Conservation (phyloP, 2,329 filamentous ascomycete genomes). For the Colletotrichum sp. region DNA sequence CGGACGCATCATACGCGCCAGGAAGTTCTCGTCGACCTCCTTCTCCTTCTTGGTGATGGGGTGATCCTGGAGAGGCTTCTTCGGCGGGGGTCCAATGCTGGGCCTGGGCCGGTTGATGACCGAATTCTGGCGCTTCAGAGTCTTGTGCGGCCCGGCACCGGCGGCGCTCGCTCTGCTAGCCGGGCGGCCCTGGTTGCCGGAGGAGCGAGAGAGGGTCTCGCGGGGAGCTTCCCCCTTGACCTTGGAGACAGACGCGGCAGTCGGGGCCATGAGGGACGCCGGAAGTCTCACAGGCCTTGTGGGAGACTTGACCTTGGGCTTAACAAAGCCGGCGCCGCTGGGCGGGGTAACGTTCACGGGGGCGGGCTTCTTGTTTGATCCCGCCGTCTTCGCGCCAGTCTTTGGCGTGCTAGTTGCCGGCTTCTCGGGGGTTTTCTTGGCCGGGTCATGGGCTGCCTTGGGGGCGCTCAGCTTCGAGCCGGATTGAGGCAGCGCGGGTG, state of each 20-base stretch:
- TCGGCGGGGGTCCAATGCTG: conserved; percentile 64
- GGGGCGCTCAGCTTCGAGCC: conserved; percentile 26
- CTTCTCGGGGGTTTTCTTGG: conserved; percentile 34
- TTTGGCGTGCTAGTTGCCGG: conserved; percentile 33
- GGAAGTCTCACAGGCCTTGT: conserved; percentile 73
- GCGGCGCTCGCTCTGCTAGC: conserved; percentile 50
- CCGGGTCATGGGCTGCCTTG: conserved; percentile 26
- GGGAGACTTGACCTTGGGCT: conserved; percentile 70
- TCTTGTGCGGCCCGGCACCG: conserved; percentile 31
- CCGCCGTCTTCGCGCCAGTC: conserved; percentile 32
- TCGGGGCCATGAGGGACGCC: conserved; percentile 71
- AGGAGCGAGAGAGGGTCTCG: conserved; percentile 23
- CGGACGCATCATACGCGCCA: conserved; percentile 83
- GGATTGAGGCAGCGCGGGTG: conserved; percentile 40
- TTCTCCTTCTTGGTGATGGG: conserved; percentile 53
- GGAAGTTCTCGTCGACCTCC: conserved; percentile 71
- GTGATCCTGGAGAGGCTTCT: conserved; percentile 56
- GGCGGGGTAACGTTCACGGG: conserved; percentile 44
- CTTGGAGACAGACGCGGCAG: conserved; percentile 72
- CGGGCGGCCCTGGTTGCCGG: conserved; percentile 43
- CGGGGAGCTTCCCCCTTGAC: conserved; percentile 35
- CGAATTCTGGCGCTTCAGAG: conserved; percentile 50
- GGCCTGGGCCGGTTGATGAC: conserved; percentile 50
- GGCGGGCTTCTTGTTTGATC: conserved; percentile 47
- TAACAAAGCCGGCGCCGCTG: conserved; percentile 51